Evolutionary conservation across 306 rosid species (phyloP), one percentile per base, ranked within the genome.

Genomic region (Vigna reflexopilosa): DNA sequence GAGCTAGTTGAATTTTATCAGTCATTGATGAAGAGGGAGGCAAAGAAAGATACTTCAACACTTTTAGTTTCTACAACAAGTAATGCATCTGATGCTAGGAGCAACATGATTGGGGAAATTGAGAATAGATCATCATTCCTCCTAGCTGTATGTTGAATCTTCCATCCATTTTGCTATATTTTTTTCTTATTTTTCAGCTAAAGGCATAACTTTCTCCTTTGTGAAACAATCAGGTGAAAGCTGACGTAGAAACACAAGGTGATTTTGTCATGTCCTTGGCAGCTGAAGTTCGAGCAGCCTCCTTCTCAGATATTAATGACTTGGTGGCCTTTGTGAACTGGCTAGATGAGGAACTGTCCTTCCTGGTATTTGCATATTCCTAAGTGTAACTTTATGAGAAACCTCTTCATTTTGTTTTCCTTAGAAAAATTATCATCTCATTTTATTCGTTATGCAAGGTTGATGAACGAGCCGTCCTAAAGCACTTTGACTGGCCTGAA

Each of bases 401-500:
- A 26, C 58, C 48, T 19, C 26, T 52, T 52, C 20, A 61, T 28
- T 28, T 24, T 58, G 38, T 36, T 58, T 58, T 58, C 36, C 38
- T 58, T 59, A 59, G 9, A 20, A 61, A 61, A 61, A 13, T 63
- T 45, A 80, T 65, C 26, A 54, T 78, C 78, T 57, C 76, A 55
- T 69, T 62, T 68, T 44, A 79, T 83, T 63, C 44, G 22, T 66
- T 64, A 72, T 67, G 70, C 44, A 72, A 95, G 99, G 98, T 93
- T 77, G 99, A 96, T 76, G 98, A 96, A 79, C 85, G 99, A 86
- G 99, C 99, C 8, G 99, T 96, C 48, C 94, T 96, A 72, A 96
- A 96, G 89, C 99, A 96, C 90, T 96, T 96, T 38, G 99, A 96
- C 82, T 96, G 99, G 99, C 99, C 99, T 34, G 99, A 96, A 85